These are phyloP conservation scores for Clarireedia homoeocarpa DNA, from an alignment of 2,329 filamentous ascomycete species.

Conservation along the genomic window DNA sequence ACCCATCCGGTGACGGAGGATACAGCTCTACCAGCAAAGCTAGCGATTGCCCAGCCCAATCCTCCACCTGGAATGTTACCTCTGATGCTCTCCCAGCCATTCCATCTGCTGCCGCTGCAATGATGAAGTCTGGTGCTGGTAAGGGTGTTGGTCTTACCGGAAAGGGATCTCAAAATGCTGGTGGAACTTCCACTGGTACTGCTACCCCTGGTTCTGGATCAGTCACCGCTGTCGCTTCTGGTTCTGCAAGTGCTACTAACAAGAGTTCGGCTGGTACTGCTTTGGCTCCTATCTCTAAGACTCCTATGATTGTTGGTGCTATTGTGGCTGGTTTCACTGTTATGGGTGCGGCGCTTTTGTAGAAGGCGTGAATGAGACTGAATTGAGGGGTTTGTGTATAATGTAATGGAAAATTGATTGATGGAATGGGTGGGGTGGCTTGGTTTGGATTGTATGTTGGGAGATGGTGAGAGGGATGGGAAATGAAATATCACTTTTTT, in stretches of 20 bases:
- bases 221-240: constrained; percentile 15
- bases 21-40: constrained; percentile 33
- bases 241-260: background rate
- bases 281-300: constrained; percentile 11
- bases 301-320: constrained; percentile 14
- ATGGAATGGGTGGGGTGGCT: background rate
- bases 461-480: background rate
- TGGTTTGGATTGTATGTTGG: constrained; percentile 4
- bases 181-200: constrained; percentile 23
- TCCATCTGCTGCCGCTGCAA: constrained; percentile 35
- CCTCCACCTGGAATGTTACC: constrained; percentile 40
- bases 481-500: background rate
- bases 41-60: constrained; percentile 38
- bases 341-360: constrained; percentile 19
- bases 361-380: background rate
- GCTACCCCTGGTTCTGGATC: constrained; percentile 23
- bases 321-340: constrained; percentile 17
- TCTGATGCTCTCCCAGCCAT: constrained; percentile 40
- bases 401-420: background rate
- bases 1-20: constrained; percentile 44
- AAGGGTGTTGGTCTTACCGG: constrained; percentile 34
- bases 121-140: constrained; percentile 42
- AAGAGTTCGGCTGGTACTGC: constrained; percentile 10
- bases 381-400: background rate
- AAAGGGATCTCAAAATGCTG: constrained; percentile 25